A percentile compares a stretch with the other conserved stretches of the same genome.
Evolutionary conservation across 169 alveolate genomes (phyloP).

Genomic region (Plasmodium coatneyi): DNA sequence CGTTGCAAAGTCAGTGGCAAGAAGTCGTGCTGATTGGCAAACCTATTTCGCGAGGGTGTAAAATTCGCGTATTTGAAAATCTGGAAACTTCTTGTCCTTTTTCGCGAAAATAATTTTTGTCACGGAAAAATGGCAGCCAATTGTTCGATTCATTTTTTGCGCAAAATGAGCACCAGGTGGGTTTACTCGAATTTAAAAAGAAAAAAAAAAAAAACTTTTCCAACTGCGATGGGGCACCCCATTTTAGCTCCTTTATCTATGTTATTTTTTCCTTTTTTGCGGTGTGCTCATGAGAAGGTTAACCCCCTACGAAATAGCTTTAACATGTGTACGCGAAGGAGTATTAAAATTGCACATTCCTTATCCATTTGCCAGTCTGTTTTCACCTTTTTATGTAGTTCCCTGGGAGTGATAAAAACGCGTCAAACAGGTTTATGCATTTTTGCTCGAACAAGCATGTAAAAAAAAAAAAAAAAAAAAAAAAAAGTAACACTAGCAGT

Average conservation of each 20-base stretch:
- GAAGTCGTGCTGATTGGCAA: background rate
- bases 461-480: no score
- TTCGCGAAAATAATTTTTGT: background rate
- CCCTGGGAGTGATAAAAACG: background rate
- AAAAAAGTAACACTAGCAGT: background rate
- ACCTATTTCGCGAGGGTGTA: background rate
- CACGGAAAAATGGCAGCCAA: background rate
- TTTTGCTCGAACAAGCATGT: background rate
- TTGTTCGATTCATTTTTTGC: background rate
- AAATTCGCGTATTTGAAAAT: background rate
- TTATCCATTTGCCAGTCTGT: background rate
- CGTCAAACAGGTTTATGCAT: background rate
- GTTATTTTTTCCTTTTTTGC: background rate
- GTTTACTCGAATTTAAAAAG: background rate
- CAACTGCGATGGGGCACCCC: background rate
- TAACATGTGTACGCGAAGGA: background rate
- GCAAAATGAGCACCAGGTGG: background rate
- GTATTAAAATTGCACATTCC: background rate
- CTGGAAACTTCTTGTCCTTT: background rate
- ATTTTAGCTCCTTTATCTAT: background rate
- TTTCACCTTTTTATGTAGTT: background rate
- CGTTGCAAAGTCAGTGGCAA: background rate
- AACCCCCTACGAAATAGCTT: background rate
- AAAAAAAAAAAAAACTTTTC: background rate
- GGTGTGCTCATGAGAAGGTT: background rate